Percentiles rank a stretch among this genome's conserved stretches.
phyloP scores from a whole-genome alignment of 352 stramenopile genomes.

The Phytophthora vignae region DNA sequence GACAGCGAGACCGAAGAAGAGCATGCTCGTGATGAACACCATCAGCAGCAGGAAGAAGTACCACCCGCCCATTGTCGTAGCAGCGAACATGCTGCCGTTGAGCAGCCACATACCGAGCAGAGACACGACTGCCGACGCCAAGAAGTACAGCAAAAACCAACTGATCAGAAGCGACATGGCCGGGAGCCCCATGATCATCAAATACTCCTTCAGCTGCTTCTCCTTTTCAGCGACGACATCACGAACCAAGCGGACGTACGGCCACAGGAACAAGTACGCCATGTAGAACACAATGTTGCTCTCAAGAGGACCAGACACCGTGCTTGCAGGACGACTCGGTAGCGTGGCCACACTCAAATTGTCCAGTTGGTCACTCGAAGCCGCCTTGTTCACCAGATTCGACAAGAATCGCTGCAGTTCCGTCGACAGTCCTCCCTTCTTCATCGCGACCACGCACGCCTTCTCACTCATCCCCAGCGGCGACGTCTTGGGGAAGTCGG shows the following conservation, averaged over 20 bases:
- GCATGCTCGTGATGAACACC: slow-evolving; percentile 66
- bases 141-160: slow-evolving; percentile 86
- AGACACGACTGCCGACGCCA: slow-evolving; percentile 59
- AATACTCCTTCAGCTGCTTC: slow-evolving; percentile 87
- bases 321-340: slow-evolving; percentile 53
- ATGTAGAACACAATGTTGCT: slow-evolving; percentile 77
- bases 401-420: slow-evolving; percentile 45
- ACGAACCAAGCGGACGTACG: slow-evolving; percentile 85
- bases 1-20: slow-evolving; percentile 76
- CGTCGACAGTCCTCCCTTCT: slow-evolving; percentile 30
- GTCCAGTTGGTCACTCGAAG: slow-evolving; percentile 46
- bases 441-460: slow-evolving; percentile 43
- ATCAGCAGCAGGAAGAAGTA: slow-evolving; percentile 75
- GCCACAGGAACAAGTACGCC: slow-evolving; percentile 87
- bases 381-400: slow-evolving; percentile 39
- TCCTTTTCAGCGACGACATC: slow-evolving; percentile 93
- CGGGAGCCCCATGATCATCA: slow-evolving; percentile 91
- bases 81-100: slow-evolving; percentile 67
- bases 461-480: slow-evolving; percentile 35
- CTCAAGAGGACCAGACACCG: slow-evolving; percentile 55
- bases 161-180: slow-evolving; percentile 76
- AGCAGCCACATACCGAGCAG: slow-evolving; percentile 68
- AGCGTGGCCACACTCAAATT: slow-evolving; percentile 53
- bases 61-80: slow-evolving; percentile 38
- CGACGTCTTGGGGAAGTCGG: slow-evolving; percentile 47